These are phyloP conservation scores for Botryotinia globosa DNA, from an alignment of 2,329 filamentous ascomycete genomes.

Conservation along the genomic window DNA sequence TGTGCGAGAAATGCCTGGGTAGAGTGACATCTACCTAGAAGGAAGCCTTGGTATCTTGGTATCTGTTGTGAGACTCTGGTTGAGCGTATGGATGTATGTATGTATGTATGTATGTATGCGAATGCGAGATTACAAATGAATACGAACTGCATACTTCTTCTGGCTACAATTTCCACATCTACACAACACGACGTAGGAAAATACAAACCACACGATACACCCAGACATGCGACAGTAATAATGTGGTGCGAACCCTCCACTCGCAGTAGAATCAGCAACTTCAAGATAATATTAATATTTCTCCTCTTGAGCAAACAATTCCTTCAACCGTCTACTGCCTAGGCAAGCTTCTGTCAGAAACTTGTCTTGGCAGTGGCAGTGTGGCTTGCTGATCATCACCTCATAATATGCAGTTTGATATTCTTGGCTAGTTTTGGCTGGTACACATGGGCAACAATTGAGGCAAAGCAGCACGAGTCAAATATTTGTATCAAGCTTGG, in stretches of 20 bases:
- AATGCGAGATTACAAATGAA: background rate
- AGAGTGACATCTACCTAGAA: background rate
- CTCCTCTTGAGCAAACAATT: background rate
- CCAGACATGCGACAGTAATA: background rate
- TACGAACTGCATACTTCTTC: background rate
- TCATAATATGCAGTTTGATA: background rate
- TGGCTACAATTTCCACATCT: background rate
- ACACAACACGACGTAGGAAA: background rate
- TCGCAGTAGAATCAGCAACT: background rate
- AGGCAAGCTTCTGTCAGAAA: background rate
- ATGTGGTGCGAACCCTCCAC: background rate
- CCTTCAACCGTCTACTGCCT: background rate
- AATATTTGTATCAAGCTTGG: background rate
- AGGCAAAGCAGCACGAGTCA: background rate
- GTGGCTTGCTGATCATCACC: constrained; percentile 6
- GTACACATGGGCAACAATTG: background rate
- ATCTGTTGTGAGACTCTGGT: background rate
- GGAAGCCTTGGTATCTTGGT: constrained; percentile 4
- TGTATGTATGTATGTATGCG: background rate
- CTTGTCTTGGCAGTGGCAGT: background rate
- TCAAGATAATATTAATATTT: background rate
- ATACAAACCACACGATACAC: background rate
- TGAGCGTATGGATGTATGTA: background rate
- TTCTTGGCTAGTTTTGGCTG: background rate
- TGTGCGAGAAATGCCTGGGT: background rate